Evolutionary conservation across 305 asterid species (phyloP).

Genomic region (Plantago coronopus): DNA sequence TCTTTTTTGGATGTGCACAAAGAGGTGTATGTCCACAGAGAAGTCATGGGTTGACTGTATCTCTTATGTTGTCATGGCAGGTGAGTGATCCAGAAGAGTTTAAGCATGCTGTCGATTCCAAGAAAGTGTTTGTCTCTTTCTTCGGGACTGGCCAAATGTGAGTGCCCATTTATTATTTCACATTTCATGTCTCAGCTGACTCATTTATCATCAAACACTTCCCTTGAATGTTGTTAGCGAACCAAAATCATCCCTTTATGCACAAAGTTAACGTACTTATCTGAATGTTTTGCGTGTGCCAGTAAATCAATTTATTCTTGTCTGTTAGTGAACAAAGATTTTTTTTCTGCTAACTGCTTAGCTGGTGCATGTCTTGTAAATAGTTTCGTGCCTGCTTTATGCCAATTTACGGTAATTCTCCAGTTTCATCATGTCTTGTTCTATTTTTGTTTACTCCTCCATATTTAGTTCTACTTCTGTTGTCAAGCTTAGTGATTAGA

Average conservation of each 20-base stretch:
- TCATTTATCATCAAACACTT: constrained; percentile 16
- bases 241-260: neutral
- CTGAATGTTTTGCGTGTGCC: neutral
- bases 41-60: constrained; percentile 14
- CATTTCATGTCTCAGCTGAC: neutral
- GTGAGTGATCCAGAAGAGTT: constrained; percentile 87
- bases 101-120: constrained; percentile 72
- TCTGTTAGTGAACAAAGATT: too few species aligned
- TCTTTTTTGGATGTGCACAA: neutral
- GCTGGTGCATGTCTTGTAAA: too few species aligned
- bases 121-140: constrained; percentile 77
- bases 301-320: neutral
- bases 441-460: too few species aligned
- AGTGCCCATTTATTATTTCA: constrained; percentile 30
- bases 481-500: too few species aligned
- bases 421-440: too few species aligned
- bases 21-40: constrained; percentile 3
- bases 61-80: constrained; percentile 43
- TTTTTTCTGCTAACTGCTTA: too few species aligned
- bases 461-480: too few species aligned
- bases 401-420: too few species aligned
- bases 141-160: constrained; percentile 91
- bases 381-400: too few species aligned
- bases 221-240: constrained; percentile 7
- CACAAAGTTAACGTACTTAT: neutral